Conservation (phyloP, 2,329 filamentous ascomycete species). For the Penicillium sp. region DNA sequence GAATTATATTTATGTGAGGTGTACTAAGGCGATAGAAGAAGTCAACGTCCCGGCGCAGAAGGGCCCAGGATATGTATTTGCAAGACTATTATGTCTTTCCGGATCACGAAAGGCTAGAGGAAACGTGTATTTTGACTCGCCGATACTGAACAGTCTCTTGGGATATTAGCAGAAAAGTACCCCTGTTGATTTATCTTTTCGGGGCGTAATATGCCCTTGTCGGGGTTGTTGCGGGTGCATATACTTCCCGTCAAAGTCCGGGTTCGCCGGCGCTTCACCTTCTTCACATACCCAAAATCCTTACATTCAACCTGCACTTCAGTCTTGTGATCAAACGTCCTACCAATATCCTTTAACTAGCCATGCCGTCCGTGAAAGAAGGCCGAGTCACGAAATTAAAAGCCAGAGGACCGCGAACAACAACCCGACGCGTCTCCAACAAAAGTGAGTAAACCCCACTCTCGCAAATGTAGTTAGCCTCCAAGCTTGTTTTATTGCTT, state of each 20-base stretch:
- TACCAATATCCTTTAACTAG: rapidly evolving
- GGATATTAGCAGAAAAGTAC: background rate
- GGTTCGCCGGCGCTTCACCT: background rate
- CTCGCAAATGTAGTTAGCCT: background rate
- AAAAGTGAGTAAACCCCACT: constrained; percentile 14
- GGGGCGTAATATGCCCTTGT: background rate
- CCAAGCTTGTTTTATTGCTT: background rate
- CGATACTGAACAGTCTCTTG: background rate
- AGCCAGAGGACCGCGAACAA: constrained; percentile 4
- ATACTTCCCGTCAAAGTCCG: background rate
- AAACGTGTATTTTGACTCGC: background rate
- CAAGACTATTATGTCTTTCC: no score
- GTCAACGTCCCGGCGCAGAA: no score
- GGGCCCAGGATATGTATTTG: background rate
- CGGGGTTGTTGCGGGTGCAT: background rate
- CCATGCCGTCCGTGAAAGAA: constrained; percentile 16
- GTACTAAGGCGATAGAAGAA: background rate
- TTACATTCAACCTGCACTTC: background rate
- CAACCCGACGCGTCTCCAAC: constrained; percentile 16
- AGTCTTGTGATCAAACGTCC: constrained; percentile 2
- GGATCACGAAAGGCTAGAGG: background rate
- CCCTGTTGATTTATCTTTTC: background rate
- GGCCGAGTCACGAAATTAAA: constrained; percentile 24
- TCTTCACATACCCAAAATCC: background rate
- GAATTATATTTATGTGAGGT: background rate